Base-by-base conservation (phyloP, 345 rosid genomes). In the Mangifera indica region DNA sequence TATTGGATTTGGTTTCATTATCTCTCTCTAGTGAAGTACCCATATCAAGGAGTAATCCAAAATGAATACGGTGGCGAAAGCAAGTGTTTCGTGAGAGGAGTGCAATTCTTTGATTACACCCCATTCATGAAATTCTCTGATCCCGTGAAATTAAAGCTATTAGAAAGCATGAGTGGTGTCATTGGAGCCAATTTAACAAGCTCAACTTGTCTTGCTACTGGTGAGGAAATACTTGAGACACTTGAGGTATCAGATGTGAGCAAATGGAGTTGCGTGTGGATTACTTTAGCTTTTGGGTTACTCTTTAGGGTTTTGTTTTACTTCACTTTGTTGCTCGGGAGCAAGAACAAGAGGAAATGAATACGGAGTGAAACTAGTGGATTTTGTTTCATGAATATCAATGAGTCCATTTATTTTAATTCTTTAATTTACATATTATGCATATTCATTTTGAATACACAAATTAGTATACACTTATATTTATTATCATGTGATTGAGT, bases 221-320 rank as follows among this genome's bases (percentile, higher is more conserved):
- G 82, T 22, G 24, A 58, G 14, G 76, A 82, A 42, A 34, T 79
- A 48, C n/a, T 79, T 0, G 66, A 37, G 65, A 69, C 34, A 4
- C 78, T 66, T 15, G 80, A 80, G 10, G 66, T 59, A 10, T 73
- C 78, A 12, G 78, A 73, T 29, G 6, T 81, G 14, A 71, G 79
- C 74, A 76, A 82, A 76, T 79, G 85, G 85, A 63, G 59, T 34
- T 71, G 85, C 54, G 54, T 82, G 29, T 82, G 81, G 85, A 48
- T 79, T 26, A 73, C 80, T 0, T 10, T 82, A 63, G 81, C 81
- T 3, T 76, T 68, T 76, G 84, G 85, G 0, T 70, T 79, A 61
- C 67, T 82, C 62, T 82, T 76, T 24, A 73, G 80, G 63, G 46
- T 74, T 55, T 66, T 82, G 44, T 82, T 82, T 67, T 76, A 82